These are phyloP conservation scores for Cadophora luteo-olivacea DNA, from an alignment of 2,329 filamentous ascomycete species.

Conservation along the genomic window DNA sequence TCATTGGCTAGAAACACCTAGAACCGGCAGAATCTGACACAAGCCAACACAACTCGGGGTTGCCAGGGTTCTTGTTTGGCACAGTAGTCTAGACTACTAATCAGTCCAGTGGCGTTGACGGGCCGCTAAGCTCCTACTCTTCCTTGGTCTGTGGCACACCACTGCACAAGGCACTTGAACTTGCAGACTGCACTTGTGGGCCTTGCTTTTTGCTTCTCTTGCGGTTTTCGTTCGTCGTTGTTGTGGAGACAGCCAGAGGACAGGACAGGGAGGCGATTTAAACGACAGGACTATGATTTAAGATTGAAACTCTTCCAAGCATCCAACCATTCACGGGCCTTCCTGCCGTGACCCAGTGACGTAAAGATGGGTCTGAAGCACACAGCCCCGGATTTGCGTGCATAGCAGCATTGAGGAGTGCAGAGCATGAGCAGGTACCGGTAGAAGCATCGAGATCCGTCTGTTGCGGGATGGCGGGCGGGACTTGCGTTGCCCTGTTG, in stretches of 20 bases:
- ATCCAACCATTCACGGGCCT: slow-evolving; percentile 14
- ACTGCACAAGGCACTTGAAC: neutral
- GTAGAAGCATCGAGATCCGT: slow-evolving; percentile 13
- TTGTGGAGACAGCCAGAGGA: neutral
- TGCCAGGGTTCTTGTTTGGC: neutral
- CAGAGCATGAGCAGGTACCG: neutral
- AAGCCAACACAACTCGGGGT: neutral
- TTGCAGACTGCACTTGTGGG: neutral
- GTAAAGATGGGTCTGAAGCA: slow-evolving; percentile 13
- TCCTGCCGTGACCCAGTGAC: neutral
- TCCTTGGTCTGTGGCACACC: slow-evolving; percentile 7
- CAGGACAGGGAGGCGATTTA: neutral
- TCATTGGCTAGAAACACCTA: neutral
- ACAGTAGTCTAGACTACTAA: neutral
- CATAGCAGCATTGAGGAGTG: neutral
- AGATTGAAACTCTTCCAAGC: slow-evolving; percentile 1
- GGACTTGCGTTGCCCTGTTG: neutral
- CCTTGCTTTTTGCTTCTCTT: neutral
- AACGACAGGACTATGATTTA: neutral
- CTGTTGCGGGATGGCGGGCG: neutral
- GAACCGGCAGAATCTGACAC: slow-evolving; percentile 10
- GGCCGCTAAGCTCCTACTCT: slow-evolving; percentile 8
- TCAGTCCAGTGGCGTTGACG: slow-evolving; percentile 7
- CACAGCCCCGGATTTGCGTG: slow-evolving; percentile 17
- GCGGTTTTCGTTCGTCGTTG: neutral